Percentiles rank a stretch among this genome's conserved stretches.
Conservation (phyloP, 306 rosid species). For the Hippophae tibetana region DNA sequence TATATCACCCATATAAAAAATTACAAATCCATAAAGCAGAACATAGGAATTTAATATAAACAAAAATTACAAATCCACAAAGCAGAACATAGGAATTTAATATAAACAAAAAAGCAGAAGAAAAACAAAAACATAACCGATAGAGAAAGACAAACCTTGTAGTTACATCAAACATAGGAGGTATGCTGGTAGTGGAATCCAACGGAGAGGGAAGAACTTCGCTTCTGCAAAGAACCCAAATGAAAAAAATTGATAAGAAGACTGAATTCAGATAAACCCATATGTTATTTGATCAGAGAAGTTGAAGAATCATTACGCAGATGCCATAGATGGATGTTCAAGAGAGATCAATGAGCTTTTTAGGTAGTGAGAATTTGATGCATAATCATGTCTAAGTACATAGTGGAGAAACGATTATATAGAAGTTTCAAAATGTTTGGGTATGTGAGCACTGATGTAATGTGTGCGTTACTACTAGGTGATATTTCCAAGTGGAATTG, state of each 20-base stretch:
- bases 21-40: too few species aligned
- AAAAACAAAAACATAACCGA: background rate
- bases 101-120: background rate
- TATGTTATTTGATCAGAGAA: too few species aligned
- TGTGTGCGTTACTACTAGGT: too few species aligned
- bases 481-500: too few species aligned
- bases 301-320: constrained; percentile 20
- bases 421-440: background rate
- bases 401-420: background rate
- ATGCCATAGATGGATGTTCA: constrained; percentile 28
- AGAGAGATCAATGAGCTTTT: background rate
- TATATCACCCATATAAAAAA: background rate
- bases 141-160: constrained; percentile 39
- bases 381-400: background rate
- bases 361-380: background rate
- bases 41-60: background rate
- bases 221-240: constrained; percentile 6
- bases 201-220: constrained; percentile 37
- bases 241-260: background rate
- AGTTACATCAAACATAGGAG: constrained; percentile 78
- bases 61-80: too few species aligned
- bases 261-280: constrained; percentile 6
- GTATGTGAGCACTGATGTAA: background rate
- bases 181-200: constrained; percentile 50
- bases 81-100: background rate